Evolutionary conservation across 2,329 filamentous ascomycete species (phyloP), one percentile per base, ranked within the genome.

Genomic region (Phaeosphaeriaceae sp.): DNA sequence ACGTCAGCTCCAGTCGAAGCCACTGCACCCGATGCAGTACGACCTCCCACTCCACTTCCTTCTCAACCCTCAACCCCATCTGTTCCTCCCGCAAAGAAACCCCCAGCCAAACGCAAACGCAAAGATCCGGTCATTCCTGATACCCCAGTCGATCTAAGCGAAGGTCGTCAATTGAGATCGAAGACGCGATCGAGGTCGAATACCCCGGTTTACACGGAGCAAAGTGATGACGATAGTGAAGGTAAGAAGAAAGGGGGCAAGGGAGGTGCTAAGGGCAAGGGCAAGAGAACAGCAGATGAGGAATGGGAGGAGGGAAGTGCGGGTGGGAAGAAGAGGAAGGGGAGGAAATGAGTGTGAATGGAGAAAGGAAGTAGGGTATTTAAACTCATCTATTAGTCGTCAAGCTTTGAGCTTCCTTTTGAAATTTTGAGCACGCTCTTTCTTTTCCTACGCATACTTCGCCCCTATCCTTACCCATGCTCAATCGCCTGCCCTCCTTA

Each of bases 71-170:
- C 19, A 23, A 3, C 26, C 4, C 15, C 28, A 2, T n/a, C n/a
- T 17, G n/a, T 21, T 2, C 30, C 49, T 13, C n/a, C 49, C 19
- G 30, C 30, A 40, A 19, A 11, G 11, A 26, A 17, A 22, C 21
- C 35, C 11, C 22, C 9, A 7, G 17, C 49, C 13, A 23, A n/a
- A n/a, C 49, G 30, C 30, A 51, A 42, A 26, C 49, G 30, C 13
- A 51, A 51, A 51, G 32, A 43, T 28, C 48, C 48, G 8, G 32
- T 51, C 19, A 51, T 40, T 26, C 32, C 30, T 1, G 49, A 51
- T 24, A n/a, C 13, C 11, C 30, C 30, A 51, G 11, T 13, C 19
- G 28, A 21, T 11, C 49, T 22, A 23, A 21, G 21, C 10, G 15
- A 6, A 15, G 49, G 15, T 24, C 21, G 13, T 13, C 17, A 11